phyloP scores from a whole-genome alignment of 2,329 filamentous ascomycete genomes.

The Arthroderma uncinatum region DNA sequence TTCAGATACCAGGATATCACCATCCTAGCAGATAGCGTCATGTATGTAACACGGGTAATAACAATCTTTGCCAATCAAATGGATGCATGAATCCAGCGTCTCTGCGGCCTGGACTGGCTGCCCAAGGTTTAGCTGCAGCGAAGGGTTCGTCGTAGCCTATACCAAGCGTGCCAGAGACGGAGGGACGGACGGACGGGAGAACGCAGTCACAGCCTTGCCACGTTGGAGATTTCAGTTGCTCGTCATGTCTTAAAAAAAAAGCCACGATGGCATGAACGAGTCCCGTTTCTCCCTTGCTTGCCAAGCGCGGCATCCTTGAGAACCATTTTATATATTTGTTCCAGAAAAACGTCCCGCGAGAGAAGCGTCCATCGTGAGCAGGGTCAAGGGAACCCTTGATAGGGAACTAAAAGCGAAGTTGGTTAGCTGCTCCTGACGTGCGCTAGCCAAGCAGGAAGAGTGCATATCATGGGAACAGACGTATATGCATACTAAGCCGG shows the following conservation, averaged over 20 bases:
- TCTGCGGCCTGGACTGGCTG: not conserved
- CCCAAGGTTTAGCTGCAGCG: not conserved
- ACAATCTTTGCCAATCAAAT: not conserved
- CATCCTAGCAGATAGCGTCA: not conserved
- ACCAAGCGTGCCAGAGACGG: not conserved
- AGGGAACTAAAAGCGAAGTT: not conserved
- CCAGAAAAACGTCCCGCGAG: not conserved
- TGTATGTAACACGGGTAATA: not conserved
- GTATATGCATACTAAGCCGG: not conserved
- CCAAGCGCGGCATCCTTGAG: not conserved
- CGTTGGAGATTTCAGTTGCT: not conserved
- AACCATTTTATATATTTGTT: not conserved
- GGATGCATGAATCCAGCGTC: not conserved
- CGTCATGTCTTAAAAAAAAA: not conserved
- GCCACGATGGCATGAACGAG: too few relatives aligned
- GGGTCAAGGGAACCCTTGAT: not conserved
- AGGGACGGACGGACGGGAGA: too few relatives aligned
- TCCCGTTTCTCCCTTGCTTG: not conserved
- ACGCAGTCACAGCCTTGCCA: not conserved
- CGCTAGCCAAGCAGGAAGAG: not conserved
- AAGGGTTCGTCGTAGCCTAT: not conserved
- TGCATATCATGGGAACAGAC: not conserved
- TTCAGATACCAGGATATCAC: not conserved
- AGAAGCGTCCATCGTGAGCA: not conserved
- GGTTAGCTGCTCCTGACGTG: slow-evolving; percentile 3